Conservation (phyloP, 768 basidiomycete species). For the Mycena capillaripes region DNA sequence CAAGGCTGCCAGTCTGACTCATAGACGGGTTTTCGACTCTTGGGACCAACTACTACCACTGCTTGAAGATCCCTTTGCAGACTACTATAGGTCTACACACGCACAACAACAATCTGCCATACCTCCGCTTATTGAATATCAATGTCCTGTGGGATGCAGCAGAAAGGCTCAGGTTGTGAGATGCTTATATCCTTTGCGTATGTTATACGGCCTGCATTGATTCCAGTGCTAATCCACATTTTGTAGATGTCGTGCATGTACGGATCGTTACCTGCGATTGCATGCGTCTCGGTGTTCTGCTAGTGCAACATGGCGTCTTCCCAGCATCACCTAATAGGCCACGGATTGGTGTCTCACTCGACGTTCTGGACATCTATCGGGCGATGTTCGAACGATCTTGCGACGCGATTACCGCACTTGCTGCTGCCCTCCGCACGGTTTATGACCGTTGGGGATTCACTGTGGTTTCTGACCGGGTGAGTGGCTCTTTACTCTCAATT, state of each 20-base stretch:
- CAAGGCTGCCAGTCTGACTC: no score
- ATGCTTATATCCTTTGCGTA: no score
- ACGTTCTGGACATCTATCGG: slow-evolving; percentile 37
- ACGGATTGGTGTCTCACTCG: slow-evolving; percentile 27
- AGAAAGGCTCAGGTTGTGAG: no score
- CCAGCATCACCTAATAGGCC: slow-evolving; percentile 35
- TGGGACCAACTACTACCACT: no score
- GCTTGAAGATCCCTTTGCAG: no score
- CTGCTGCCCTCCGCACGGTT: slow-evolving; percentile 43
- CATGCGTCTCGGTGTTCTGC: slow-evolving; percentile 11
- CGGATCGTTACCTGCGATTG: slow-evolving; percentile 24
- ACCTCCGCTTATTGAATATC: no score
- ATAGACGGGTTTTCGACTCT: no score
- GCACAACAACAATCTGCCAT: no score
- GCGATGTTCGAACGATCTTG: slow-evolving; percentile 53
- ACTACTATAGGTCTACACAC: no score
- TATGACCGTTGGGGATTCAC: slow-evolving; percentile 46
- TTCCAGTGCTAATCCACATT: neutral
- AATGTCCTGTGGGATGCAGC: no score
- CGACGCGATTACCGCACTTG: slow-evolving; percentile 46
- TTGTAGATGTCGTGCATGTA: slow-evolving; percentile 17
- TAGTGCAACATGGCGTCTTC: slow-evolving; percentile 34
- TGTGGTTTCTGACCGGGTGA: slow-evolving; percentile 37
- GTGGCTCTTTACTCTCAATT: neutral
- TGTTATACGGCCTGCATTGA: no score